Base-by-base conservation (phyloP, 345 rosid genomes). In the Salix viminalis region DNA sequence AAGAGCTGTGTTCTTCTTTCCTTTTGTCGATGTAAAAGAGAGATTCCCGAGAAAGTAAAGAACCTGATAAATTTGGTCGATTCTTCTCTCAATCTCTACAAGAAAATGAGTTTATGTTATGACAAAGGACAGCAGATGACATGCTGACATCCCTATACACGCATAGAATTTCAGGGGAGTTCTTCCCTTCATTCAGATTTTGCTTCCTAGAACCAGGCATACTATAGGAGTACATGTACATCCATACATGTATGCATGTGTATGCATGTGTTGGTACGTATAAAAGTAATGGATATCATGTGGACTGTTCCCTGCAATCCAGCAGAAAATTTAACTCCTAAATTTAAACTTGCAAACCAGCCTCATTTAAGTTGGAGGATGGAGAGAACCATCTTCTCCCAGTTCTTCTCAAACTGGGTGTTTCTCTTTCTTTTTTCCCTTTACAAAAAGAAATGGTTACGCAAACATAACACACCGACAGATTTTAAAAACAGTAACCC, bases 261-360 rank as follows among this genome's bases (percentile, higher is more conserved):
- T 3, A 30, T 30, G 32, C 3, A 30, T 3, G 4, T 46, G 24
- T 13, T 30, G 66, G 42, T n/a, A 23, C 7, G 41, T 44, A 28
- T n/a, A 28, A n/a, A 21, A 44, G 50, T 28, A 58, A 58, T 50
- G 36, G 46, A 48, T 52, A 54, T 70, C 74, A 41, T 50, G 72
- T 68, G 48, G 70, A 10, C 34, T 67, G 58, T 64, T 6, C 34
- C 65, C 69, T 26, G n/a, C 4, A 44, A 5, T 7, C 58, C 78
- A 64, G 23, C 84, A 78, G 26, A 76, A n/a, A 82, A 83, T 76
- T 81, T 65, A 76, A 71, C 66, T 52, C 41, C 24, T 56, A 72
- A 24, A 58, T 70, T 77, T 42, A 71, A 74, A 26, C 44, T 67
- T 32, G 46, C 68, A 12, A 82, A 82, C 80, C 74, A 46, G 76